Conservation (phyloP, 345 rosid species). For the Heritiera fomes region DNA sequence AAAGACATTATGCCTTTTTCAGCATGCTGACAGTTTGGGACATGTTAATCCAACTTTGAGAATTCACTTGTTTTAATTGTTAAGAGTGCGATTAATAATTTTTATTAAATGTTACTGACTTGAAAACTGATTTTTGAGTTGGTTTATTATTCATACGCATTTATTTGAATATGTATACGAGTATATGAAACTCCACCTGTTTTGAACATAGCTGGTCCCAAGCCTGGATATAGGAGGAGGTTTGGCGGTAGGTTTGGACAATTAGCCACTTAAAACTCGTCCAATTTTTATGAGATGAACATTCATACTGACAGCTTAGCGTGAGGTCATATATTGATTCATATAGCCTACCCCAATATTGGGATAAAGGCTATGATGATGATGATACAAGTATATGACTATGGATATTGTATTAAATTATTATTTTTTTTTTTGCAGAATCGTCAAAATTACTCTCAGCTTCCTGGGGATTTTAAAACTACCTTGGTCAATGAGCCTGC, state of each 20-base stretch:
- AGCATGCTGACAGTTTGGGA: background rate
- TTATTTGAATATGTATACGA: background rate
- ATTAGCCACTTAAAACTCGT: too few relatives aligned
- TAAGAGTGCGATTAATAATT: background rate
- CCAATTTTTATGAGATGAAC: too few relatives aligned
- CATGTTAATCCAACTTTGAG: background rate
- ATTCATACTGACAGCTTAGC: too few relatives aligned
- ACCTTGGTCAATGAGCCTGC: conserved; percentile 43
- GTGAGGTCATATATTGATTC: too few relatives aligned
- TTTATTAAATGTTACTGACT: background rate
- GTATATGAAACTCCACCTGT: background rate
- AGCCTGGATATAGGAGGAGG: too few relatives aligned
- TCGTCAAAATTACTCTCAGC: conserved; percentile 67
- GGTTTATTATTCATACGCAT: background rate
- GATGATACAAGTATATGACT: background rate
- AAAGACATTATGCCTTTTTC: background rate
- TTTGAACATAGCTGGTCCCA: background rate
- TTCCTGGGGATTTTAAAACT: conserved; percentile 45
- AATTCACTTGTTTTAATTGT: background rate
- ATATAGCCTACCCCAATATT: too few relatives aligned
- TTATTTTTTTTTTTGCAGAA: conserved; percentile 42
- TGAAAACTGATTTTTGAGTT: background rate
- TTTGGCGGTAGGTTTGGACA: too few relatives aligned
- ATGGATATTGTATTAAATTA: background rate
- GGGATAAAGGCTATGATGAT: too few relatives aligned